Base-by-base conservation (phyloP, 1,139 yeast genomes). In the Magnusiomyces tetraspermus region DNA sequence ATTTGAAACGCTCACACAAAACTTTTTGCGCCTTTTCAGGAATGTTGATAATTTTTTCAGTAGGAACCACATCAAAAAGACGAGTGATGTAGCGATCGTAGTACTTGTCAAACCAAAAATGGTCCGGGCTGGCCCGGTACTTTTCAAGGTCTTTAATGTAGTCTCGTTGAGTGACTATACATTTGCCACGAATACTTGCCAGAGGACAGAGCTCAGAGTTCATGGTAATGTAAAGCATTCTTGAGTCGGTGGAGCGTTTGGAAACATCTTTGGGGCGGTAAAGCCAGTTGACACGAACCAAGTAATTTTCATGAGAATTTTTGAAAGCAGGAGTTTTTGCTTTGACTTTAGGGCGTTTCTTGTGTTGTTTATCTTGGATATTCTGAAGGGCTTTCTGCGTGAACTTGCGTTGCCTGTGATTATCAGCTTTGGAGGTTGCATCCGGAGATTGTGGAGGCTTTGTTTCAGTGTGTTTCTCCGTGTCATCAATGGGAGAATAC, bases 221-320 rank as follows among this genome's bases (percentile, higher is more conserved):
- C 83, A 89, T 80, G 0, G 97, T 85, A 0, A 95, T 92, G 64
- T 75, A 88, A 3, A 92, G 71, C 50, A 85, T 69, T 54, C 98
- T 74, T 2, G 96, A 77, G 65, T 89, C 96, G 4, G 74, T 67
- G 1, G 85, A 74, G 40, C 78, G 75, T 57, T 82, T 78, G 52
- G 84, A 81, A 46, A 90, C 83, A 65, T 89, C 97, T 57, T 94
- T 72, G 0, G 96, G 95, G 49, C 98, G 74, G 64, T 89, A 88
- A 65, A 84, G 84, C 97, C 97, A 90, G 69, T 90, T 94, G 59
- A 92, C 82, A 55, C 81, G 82, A 59, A 88, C 80, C 57, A 71
- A 67, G 63, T 73, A 83, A 51, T 76, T 74, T 38, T 72, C 74
- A 1, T 84, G 81, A 26, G 74, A 69, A 17, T 63, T 63, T 55